phyloP scores from a whole-genome alignment of 495 filamentous ascomycete species.

The Apodospora peruviana region DNA sequence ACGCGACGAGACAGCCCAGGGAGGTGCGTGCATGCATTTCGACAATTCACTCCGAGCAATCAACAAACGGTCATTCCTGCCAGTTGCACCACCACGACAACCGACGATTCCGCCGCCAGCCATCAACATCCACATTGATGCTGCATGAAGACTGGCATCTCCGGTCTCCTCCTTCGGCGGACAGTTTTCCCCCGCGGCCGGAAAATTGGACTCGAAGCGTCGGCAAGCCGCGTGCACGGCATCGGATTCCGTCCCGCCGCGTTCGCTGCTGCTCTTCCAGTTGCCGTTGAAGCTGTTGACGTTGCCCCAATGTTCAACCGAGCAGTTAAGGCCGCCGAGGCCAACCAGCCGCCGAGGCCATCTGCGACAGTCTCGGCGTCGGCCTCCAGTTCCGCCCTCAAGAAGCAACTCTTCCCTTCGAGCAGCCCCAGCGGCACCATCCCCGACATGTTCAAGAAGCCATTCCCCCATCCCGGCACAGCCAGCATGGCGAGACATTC shows the following conservation, averaged over 20 bases:
- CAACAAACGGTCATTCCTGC: too few relatives aligned
- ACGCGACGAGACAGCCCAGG: too few relatives aligned
- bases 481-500: not conserved
- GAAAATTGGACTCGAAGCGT: slow-evolving; percentile 1
- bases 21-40: too few relatives aligned
- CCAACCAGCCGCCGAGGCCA: slow-evolving; percentile 7
- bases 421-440: slow-evolving; percentile 39
- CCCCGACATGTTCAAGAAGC: slow-evolving; percentile 19
- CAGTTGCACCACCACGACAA: too few relatives aligned
- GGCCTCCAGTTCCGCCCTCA: slow-evolving; percentile 23
- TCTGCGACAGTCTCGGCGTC: slow-evolving; percentile 1
- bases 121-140: slow-evolving; percentile 1
- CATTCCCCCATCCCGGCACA: not conserved
- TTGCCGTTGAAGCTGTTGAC: not conserved
- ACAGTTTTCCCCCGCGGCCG: slow-evolving; percentile 12
- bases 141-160: slow-evolving; percentile 27
- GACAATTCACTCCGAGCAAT: too few relatives aligned
- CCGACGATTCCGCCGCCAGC: too few relatives aligned
- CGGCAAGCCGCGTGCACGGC: slow-evolving; percentile 8
- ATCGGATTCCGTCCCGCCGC: slow-evolving; percentile 1
- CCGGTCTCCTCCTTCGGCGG: slow-evolving; percentile 19
- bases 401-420: slow-evolving; percentile 44
- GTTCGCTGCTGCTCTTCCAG: not conserved
- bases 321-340: slow-evolving; percentile 14
- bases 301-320: slow-evolving; percentile 16